Evolutionary conservation across 2,329 filamentous ascomycete genomes (phyloP).

Genomic region (Fusarium coffeatum): DNA sequence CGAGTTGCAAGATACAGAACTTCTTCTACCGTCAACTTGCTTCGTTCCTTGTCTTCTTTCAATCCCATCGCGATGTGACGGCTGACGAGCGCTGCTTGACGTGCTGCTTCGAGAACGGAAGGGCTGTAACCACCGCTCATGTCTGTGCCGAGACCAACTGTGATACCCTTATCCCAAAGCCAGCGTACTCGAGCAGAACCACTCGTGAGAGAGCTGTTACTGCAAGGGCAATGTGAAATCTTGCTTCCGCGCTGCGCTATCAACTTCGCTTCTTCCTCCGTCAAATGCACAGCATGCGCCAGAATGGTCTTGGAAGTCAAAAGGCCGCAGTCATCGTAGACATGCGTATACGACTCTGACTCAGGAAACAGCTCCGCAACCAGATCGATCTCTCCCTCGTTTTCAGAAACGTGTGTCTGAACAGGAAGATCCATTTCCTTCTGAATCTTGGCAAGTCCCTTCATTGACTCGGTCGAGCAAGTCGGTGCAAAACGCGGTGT

Average conservation of each 20-base stretch:
- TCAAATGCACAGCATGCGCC: slow-evolving; percentile 85
- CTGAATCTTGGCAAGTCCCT: slow-evolving; percentile 72
- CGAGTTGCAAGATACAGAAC: slow-evolving; percentile 86
- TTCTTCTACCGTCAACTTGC: slow-evolving; percentile 85
- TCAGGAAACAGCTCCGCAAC: slow-evolving; percentile 78
- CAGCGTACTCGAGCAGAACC: slow-evolving; percentile 81
- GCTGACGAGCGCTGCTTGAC: slow-evolving; percentile 83
- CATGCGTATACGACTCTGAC: slow-evolving; percentile 72
- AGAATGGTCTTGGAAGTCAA: slow-evolving; percentile 80
- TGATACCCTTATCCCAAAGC: slow-evolving; percentile 78
- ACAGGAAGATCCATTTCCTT: slow-evolving; percentile 72
- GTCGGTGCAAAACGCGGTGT: slow-evolving; percentile 77
- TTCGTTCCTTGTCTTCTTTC: slow-evolving; percentile 56
- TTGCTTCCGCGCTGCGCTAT: slow-evolving; percentile 72
- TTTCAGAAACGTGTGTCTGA: slow-evolving; percentile 94
- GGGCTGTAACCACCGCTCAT: slow-evolving; percentile 88
- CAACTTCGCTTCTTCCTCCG: slow-evolving; percentile 71
- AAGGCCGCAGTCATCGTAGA: slow-evolving; percentile 81
- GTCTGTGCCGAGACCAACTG: slow-evolving; percentile 89
- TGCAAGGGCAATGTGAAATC: slow-evolving; percentile 87
- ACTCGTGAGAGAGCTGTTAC: slow-evolving; percentile 84
- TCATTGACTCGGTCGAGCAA: slow-evolving; percentile 71
- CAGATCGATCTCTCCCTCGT: slow-evolving; percentile 76
- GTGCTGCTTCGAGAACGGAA: slow-evolving; percentile 82
- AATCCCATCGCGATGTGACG: slow-evolving; percentile 73